Evolutionary conservation across 306 rosid genomes (phyloP).

Genomic region (Trichosanthes cucumerina): DNA sequence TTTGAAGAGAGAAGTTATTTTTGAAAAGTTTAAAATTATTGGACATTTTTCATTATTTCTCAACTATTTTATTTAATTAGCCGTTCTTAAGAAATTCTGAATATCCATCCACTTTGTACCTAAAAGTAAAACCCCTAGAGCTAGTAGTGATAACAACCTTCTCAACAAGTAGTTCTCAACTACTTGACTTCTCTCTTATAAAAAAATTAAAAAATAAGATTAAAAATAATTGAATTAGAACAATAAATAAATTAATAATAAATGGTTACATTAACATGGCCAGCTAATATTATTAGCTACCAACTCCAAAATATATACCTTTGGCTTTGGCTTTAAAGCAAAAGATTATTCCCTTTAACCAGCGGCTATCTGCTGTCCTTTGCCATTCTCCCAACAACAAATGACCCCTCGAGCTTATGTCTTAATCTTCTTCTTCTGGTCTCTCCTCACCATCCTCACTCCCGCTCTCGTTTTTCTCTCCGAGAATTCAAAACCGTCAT

Average conservation of each 20-base stretch:
- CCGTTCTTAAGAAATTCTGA: no score
- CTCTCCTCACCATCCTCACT: constrained; percentile 61
- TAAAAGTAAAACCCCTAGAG: neutral
- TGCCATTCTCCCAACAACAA: constrained; percentile 8
- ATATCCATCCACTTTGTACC: neutral
- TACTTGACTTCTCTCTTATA: constrained; percentile 4
- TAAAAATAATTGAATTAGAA: neutral
- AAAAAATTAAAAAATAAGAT: neutral
- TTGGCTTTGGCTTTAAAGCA: neutral
- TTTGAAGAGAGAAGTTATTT: no score
- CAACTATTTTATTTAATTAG: neutral
- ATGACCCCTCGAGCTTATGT: constrained; percentile 60
- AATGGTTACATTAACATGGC: constrained; percentile 5
- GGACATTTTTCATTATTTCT: no score
- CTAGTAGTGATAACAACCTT: neutral
- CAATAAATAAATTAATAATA: neutral
- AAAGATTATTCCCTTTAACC: neutral
- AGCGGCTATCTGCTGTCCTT: neutral
- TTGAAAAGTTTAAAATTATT: no score
- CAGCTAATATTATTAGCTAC: constrained; percentile 3
- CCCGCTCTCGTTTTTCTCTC: constrained; percentile 63
- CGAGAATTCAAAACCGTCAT: constrained; percentile 46
- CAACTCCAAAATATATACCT: neutral
- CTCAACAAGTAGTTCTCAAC: constrained; percentile 2
- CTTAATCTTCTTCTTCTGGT: constrained; percentile 76